A percentile compares a stretch with the other conserved stretches of the same genome.
Conservation (phyloP, 352 stramenopile species). For the Globisporangium acanthophoron region DNA sequence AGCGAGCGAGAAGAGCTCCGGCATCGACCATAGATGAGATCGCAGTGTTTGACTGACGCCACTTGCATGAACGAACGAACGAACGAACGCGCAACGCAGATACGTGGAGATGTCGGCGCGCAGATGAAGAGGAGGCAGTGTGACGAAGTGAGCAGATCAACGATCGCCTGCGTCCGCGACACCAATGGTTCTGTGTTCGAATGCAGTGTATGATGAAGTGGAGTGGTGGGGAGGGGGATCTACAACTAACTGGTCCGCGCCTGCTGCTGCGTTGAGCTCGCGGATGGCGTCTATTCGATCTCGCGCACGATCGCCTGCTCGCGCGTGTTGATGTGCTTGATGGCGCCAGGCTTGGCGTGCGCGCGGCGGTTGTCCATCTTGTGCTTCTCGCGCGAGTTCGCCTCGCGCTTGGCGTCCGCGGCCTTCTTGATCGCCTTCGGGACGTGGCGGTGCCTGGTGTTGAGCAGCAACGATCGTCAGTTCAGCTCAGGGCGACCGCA, state of each 20-base stretch:
- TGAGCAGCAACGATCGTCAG: slow-evolving; percentile 1
- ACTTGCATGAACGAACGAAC: neutral
- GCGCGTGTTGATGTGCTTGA: slow-evolving; percentile 68
- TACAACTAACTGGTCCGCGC: neutral
- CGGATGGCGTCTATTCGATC: slow-evolving; percentile 50
- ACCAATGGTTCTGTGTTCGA: neutral
- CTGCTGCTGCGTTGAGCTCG: too few species aligned
- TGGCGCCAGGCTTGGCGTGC: slow-evolving; percentile 70
- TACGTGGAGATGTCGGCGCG: slow-evolving; percentile 33
- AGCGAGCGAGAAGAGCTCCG: too few species aligned
- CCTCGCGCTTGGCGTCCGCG: slow-evolving; percentile 81
- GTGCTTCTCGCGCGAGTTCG: slow-evolving; percentile 70
- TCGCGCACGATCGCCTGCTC: slow-evolving; percentile 74
- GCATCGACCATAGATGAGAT: neutral
- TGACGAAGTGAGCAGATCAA: too few species aligned
- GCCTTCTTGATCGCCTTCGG: slow-evolving; percentile 99
- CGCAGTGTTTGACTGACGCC: neutral
- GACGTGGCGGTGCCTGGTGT: slow-evolving; percentile 88
- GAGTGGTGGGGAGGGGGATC: neutral
- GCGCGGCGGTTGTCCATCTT: slow-evolving; percentile 83
- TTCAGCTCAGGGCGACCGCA: neutral
- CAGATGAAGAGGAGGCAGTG: slow-evolving; percentile 6
- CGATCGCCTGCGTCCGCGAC: too few species aligned
- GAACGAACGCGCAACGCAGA: slow-evolving; percentile 9
- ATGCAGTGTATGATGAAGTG: neutral